These are phyloP conservation scores for Xylariaceae sp. DNA, from an alignment of 2,329 filamentous ascomycete genomes.

Conservation along the genomic window DNA sequence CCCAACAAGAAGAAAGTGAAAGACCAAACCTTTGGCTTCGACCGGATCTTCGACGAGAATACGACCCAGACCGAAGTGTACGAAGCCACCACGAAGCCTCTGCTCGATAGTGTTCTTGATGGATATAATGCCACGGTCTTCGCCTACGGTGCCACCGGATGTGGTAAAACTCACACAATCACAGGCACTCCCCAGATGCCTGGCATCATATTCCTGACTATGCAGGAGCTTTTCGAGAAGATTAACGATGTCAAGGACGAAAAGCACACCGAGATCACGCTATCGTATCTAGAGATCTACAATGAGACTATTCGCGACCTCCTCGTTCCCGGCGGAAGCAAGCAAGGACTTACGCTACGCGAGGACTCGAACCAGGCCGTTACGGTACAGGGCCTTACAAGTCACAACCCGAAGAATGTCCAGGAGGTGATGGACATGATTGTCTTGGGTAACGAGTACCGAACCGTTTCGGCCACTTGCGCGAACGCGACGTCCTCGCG, in stretches of 20 bases:
- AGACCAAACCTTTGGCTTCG: conserved; percentile 96
- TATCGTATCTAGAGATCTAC: conserved; percentile 97
- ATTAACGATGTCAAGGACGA: conserved; percentile 81
- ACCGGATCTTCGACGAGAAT: conserved; percentile 94
- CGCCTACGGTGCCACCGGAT: conserved; percentile 94
- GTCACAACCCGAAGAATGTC: conserved; percentile 84
- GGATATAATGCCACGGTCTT: conserved; percentile 99
- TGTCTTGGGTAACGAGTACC: conserved; percentile 85
- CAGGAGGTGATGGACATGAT: conserved; percentile 99
- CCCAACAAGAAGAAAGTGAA: conserved; percentile 87
- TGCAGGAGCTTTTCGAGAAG: conserved; percentile 97
- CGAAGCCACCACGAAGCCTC: conserved; percentile 78
- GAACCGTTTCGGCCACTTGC: conserved; percentile 93
- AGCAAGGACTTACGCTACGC: conserved; percentile 80
- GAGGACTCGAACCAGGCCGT: conserved; percentile 94
- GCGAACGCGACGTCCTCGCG: conserved; percentile 96
- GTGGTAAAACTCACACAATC: conserved; percentile 98
- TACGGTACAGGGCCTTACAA: conserved; percentile 83
- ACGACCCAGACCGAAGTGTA: conserved; percentile 90
- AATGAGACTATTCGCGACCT: conserved; percentile 98
- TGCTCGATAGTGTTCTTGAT: conserved; percentile 93
- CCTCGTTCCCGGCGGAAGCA: conserved; percentile 77
- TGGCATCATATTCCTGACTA: conserved; percentile 96
- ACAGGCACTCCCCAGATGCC: conserved; percentile 86
- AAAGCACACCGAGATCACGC: conserved; percentile 81